Percentiles rank a stretch among this genome's conserved stretches.
These are phyloP conservation scores for Malassezia japonica DNA, from an alignment of 1,284 basidiomycete species.

Conservation along the genomic window DNA sequence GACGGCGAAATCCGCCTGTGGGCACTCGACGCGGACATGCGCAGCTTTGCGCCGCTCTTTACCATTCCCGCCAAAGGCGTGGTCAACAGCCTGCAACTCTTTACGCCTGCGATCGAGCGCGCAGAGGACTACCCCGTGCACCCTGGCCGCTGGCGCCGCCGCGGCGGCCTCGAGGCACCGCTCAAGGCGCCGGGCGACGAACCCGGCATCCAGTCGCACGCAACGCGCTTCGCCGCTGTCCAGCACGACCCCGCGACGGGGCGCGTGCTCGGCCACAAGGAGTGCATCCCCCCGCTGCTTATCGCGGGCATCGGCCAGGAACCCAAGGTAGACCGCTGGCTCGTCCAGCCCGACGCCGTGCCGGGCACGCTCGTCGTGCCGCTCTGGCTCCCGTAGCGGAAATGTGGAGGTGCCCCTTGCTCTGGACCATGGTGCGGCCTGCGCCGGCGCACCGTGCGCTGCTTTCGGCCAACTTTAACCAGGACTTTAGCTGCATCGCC, in stretches of 20 bases:
- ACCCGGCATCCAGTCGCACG: neutral
- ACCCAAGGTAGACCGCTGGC: constrained; percentile 78
- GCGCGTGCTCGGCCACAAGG: constrained; percentile 20
- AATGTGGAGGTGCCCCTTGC: neutral
- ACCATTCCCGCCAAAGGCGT: constrained; percentile 64
- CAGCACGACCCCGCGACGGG: neutral
- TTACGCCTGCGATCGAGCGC: constrained; percentile 49
- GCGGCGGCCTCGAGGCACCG: constrained; percentile 13
- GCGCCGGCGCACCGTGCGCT: constrained; percentile 11
- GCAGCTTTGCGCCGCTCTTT: constrained; percentile 63
- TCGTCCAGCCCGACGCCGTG: constrained; percentile 61
- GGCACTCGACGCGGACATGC: constrained; percentile 70
- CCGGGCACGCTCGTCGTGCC: constrained; percentile 64
- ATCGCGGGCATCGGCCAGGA: constrained; percentile 77
- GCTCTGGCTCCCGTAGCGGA: constrained; percentile 11
- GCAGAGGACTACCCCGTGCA: constrained; percentile 15
- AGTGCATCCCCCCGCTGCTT: constrained; percentile 52
- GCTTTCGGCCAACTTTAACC: constrained; percentile 37
- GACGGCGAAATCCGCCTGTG: constrained; percentile 79
- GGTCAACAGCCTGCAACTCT: constrained; percentile 77
- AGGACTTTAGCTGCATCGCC: constrained; percentile 64
- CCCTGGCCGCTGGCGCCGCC: constrained; percentile 16
- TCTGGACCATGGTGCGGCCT: neutral
- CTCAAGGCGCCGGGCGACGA: neutral
- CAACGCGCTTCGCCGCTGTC: neutral